Evolutionary conservation across 257 asterid genomes (phyloP).

Genomic region (Rehmannia glutinosa): DNA sequence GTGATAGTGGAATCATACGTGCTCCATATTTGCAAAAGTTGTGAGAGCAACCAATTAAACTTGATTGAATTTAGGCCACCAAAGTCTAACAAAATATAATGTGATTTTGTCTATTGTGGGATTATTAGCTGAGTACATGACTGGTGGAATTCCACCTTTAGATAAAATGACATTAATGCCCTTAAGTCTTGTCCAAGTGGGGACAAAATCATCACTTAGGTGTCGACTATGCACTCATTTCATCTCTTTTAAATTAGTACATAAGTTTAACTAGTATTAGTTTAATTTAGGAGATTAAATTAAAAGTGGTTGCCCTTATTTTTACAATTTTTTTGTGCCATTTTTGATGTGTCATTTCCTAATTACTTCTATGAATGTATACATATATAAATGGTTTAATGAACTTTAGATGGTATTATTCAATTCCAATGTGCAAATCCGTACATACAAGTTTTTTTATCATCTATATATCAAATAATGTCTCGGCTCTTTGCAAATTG

Average conservation of each 20-base stretch:
- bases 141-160: conserved; percentile 24
- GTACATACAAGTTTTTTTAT: no score
- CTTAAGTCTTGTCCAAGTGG: neutral
- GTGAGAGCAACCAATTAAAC: conserved; percentile 7
- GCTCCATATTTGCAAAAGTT: conserved; percentile 34
- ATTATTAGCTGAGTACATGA: neutral
- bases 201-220: neutral
- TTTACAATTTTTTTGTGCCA: no score
- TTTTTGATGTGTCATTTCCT: no score
- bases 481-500: no score
- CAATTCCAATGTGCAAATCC: no score
- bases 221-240: neutral
- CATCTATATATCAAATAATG: no score
- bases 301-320: no score
- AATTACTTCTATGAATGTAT: no score
- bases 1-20: conserved; percentile 44
- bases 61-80: neutral
- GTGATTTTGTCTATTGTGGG: conserved; percentile 9
- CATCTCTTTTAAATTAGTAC: neutral
- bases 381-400: no score
- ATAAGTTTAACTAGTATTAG: neutral
- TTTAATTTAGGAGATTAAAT: neutral
- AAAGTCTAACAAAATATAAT: neutral
- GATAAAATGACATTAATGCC: neutral
- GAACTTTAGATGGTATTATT: no score